Conservation (phyloP, 2,329 filamentous ascomycete genomes). For the Neurospora sp. region DNA sequence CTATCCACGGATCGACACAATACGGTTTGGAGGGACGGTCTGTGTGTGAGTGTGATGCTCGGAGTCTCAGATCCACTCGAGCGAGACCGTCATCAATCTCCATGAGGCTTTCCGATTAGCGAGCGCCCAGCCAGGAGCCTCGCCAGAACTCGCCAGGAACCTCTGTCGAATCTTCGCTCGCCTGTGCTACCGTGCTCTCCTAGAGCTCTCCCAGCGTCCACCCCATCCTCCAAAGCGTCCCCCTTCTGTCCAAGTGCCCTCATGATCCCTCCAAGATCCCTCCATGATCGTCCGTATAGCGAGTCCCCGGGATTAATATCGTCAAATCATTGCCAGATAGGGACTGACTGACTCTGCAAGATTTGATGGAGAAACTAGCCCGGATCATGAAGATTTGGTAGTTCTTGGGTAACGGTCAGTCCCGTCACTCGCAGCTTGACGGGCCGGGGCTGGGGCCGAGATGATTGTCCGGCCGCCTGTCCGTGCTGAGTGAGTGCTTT, state of each 20-base stretch:
- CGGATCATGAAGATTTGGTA: not conserved
- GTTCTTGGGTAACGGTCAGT: not conserved
- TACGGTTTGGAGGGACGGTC: not conserved
- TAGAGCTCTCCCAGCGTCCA: too few species aligned
- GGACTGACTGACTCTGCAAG: not conserved
- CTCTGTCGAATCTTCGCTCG: not conserved
- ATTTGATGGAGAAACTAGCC: not conserved
- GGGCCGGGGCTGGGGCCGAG: not conserved
- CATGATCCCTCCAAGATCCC: not conserved
- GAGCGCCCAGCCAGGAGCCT: not conserved
- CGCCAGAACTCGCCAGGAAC: not conserved
- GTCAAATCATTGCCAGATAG: not conserved
- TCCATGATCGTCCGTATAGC: not conserved
- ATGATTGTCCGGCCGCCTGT: not conserved
- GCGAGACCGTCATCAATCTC: not conserved
- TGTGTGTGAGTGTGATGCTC: not conserved
- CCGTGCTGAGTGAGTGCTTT: not conserved
- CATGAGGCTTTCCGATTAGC: not conserved
- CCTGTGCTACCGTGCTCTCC: not conserved
- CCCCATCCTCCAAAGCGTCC: not conserved
- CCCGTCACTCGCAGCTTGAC: not conserved
- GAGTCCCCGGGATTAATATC: not conserved
- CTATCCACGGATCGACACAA: not conserved
- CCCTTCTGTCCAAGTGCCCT: not conserved
- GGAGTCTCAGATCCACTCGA: not conserved